phyloP scores from a whole-genome alignment of 176 grass and related monocot genomes.

The Bromus sterilis region DNA sequence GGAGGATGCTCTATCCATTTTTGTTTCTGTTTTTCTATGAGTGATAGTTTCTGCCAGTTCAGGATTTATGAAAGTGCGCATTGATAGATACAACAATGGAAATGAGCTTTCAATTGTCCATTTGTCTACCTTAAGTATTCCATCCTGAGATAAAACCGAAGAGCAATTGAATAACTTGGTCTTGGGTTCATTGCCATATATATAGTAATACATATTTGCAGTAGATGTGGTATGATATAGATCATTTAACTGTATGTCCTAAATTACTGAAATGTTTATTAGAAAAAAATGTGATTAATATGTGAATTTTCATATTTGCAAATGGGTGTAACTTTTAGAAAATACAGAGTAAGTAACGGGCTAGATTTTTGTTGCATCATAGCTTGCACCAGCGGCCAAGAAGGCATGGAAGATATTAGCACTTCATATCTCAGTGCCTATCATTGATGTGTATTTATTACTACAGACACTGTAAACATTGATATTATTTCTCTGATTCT shows the following conservation, averaged over 20 bases:
- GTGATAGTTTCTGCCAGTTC: background rate
- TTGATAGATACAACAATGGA: background rate
- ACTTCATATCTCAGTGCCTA: background rate
- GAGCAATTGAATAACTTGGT: background rate
- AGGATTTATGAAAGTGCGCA: background rate
- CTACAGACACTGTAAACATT: background rate
- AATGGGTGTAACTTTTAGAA: conserved; percentile 2
- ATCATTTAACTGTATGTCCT: background rate
- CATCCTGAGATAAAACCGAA: background rate
- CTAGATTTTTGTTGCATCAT: background rate
- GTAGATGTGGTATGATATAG: background rate
- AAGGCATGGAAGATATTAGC: background rate
- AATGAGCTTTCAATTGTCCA: background rate
- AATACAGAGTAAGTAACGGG: background rate
- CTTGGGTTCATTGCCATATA: background rate
- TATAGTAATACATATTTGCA: background rate
- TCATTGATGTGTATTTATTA: background rate
- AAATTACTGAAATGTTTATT: background rate
- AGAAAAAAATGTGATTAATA: background rate
- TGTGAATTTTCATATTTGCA: background rate
- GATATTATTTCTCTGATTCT: background rate
- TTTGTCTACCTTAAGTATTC: background rate
- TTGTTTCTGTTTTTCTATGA: background rate
- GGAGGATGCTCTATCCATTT: background rate
- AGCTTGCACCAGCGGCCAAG: background rate